Evolutionary conservation across 2,329 filamentous ascomycete genomes (phyloP).

Genomic region (Pestalotiopsis sp.): DNA sequence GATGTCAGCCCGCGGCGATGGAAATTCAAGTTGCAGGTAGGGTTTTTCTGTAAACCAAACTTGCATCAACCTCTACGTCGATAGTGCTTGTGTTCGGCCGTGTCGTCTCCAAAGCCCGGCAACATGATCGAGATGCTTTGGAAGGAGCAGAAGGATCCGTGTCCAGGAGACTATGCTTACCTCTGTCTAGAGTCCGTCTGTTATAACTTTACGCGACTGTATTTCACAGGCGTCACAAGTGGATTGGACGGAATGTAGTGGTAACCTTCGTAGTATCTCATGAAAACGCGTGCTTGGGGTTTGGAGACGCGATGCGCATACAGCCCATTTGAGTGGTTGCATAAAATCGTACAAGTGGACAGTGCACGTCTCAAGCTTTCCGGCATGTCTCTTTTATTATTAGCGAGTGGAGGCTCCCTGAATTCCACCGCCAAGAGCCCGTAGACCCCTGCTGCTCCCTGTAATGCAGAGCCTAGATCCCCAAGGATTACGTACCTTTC

Average conservation of each 20-base stretch:
- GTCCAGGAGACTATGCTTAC: no score
- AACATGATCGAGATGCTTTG: no score
- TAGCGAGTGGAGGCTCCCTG: background rate
- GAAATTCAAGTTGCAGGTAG: no score
- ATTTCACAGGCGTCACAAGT: no score
- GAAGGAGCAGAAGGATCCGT: no score
- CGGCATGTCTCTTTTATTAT: background rate
- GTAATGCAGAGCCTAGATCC: background rate
- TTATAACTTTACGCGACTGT: no score
- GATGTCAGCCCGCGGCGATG: background rate
- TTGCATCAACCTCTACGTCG: no score
- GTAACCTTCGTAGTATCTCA: background rate
- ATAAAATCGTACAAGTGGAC: background rate
- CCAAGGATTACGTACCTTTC: constrained; percentile 8
- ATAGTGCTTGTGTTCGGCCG: no score
- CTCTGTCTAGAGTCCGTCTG: no score
- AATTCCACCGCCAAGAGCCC: background rate
- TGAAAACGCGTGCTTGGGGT: constrained; percentile 10
- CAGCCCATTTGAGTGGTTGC: constrained; percentile 2
- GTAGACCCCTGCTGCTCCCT: background rate
- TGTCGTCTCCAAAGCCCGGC: no score
- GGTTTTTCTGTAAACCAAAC: no score
- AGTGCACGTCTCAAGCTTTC: constrained; percentile 1
- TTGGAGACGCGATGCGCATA: constrained; percentile 12
- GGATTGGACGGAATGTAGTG: no score